Conservation (phyloP, 495 filamentous ascomycete species). For the Neurospora tetrasperma region DNA sequence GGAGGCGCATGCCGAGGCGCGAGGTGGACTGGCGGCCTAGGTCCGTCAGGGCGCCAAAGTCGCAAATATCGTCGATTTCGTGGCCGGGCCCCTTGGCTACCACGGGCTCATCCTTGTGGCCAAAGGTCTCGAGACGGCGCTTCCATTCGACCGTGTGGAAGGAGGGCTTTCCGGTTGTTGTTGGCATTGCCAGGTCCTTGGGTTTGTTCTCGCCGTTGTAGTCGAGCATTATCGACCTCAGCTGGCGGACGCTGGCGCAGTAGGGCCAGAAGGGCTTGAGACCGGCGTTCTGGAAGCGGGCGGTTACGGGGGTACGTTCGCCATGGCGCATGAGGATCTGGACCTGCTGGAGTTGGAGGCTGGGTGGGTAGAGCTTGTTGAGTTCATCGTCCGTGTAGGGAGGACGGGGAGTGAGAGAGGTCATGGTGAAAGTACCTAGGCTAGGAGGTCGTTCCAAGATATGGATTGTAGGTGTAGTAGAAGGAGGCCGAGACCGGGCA, state of each 20-base stretch:
- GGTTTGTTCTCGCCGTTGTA: constrained; percentile 6
- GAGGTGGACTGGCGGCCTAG: constrained; percentile 75
- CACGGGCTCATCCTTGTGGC: constrained; percentile 56
- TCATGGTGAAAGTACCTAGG: constrained; percentile 44
- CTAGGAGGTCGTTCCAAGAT: not conserved
- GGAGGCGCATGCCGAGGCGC: constrained; percentile 64
- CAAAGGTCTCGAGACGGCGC: constrained; percentile 72
- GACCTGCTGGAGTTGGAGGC: constrained; percentile 74
- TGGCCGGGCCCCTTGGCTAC: constrained; percentile 54
- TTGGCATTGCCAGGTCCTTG: not conserved
- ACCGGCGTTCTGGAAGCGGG: constrained; percentile 85
- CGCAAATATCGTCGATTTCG: constrained; percentile 68
- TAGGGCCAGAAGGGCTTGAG: constrained; percentile 84
- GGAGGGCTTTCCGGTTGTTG: not conserved
- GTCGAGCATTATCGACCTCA: constrained; percentile 60
- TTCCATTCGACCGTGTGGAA: constrained; percentile 69
- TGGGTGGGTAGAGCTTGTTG: constrained; percentile 63
- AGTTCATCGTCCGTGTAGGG: constrained; percentile 81
- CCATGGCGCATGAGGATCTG: constrained; percentile 89
- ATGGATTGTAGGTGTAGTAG: not conserved
- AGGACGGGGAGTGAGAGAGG: constrained; percentile 58
- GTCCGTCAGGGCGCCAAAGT: constrained; percentile 83
- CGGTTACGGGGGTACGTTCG: constrained; percentile 76
- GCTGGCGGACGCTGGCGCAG: constrained; percentile 62
- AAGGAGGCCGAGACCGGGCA: not conserved